These are phyloP conservation scores for Ophiostoma triangulosporum DNA, from an alignment of 2,329 filamentous ascomycete species.

Conservation along the genomic window DNA sequence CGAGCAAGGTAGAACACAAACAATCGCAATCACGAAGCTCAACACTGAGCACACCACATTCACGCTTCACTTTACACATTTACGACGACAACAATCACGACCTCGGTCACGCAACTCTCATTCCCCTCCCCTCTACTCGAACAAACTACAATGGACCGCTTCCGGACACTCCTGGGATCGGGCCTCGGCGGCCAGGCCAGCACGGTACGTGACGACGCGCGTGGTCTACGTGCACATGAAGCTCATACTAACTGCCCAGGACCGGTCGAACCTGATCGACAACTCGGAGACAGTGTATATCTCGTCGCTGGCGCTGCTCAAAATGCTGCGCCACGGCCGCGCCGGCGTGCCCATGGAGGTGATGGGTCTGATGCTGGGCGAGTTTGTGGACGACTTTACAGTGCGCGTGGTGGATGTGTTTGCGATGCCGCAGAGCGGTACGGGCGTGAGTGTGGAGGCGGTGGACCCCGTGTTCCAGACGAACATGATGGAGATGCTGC, in stretches of 20 bases:
- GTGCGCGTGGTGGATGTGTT: slow-evolving; percentile 98
- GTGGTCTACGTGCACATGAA: background rate
- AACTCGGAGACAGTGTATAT: slow-evolving; percentile 99
- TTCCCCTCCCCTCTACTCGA: slow-evolving; percentile 6
- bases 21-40: slow-evolving; percentile 3
- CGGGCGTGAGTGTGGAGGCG: slow-evolving; percentile 93
- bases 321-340: slow-evolving; percentile 96
- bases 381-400: slow-evolving; percentile 98
- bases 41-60: background rate
- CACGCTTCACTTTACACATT: background rate
- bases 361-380: slow-evolving; percentile 97
- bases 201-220: slow-evolving; percentile 35
- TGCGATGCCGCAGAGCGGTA: slow-evolving; percentile 98
- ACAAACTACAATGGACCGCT: slow-evolving; percentile 62
- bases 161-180: slow-evolving; percentile 73
- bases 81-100: background rate
- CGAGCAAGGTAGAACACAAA: background rate
- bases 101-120: background rate
- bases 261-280: slow-evolving; percentile 84
- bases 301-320: slow-evolving; percentile 87
- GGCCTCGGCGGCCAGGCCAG: slow-evolving; percentile 46
- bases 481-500: slow-evolving; percentile 99
- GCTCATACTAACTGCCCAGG: slow-evolving; percentile 35
- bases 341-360: slow-evolving; percentile 99
- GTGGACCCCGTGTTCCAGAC: slow-evolving; percentile 98